A percentile compares a stretch with the other conserved stretches of the same genome.
Conservation (phyloP, 23 red algal genomes). For the Gracilaria vermiculophylla region DNA sequence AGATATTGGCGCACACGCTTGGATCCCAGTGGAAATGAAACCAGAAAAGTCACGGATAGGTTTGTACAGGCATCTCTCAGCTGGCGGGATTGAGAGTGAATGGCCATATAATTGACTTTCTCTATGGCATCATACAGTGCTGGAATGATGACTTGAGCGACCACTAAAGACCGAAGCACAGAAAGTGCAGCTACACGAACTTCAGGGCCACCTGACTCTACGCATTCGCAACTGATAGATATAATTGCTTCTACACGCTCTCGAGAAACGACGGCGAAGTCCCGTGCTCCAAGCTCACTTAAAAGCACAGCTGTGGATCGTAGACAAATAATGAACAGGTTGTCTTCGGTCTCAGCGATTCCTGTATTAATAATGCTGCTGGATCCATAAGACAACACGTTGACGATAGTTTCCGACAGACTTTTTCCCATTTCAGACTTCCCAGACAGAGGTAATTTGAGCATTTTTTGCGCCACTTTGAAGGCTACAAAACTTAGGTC, state of each 20-base stretch:
- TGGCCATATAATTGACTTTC: constrained; percentile 59
- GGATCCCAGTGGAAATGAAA: constrained; percentile 60
- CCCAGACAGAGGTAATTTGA: constrained; percentile 29
- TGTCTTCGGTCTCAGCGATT: background rate
- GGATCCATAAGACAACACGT: constrained; percentile 49
- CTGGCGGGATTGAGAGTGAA: constrained; percentile 38
- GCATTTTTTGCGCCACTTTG: constrained; percentile 23
- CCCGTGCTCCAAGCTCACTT: constrained; percentile 7
- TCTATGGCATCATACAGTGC: constrained; percentile 67
- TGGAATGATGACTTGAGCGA: background rate
- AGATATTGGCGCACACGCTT: constrained; percentile 57
- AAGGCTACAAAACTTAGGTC: constrained; percentile 27
- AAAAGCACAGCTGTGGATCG: constrained; percentile 56
- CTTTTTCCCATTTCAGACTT: constrained; percentile 9
- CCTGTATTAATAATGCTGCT: background rate
- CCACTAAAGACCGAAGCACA: constrained; percentile 43
- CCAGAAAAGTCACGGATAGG: constrained; percentile 42
- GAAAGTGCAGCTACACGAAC: constrained; percentile 34
- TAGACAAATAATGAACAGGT: constrained; percentile 59
- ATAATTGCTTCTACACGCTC: constrained; percentile 61
- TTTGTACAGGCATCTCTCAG: constrained; percentile 28
- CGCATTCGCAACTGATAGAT: constrained; percentile 26
- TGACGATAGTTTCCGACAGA: constrained; percentile 39
- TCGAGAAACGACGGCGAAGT: constrained; percentile 13
- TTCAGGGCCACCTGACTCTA: constrained; percentile 37